Evolutionary conservation across 148 eudicot genomes (phyloP), one percentile per base, ranked within the genome.

Genomic region (Vaccinium darrowii): DNA sequence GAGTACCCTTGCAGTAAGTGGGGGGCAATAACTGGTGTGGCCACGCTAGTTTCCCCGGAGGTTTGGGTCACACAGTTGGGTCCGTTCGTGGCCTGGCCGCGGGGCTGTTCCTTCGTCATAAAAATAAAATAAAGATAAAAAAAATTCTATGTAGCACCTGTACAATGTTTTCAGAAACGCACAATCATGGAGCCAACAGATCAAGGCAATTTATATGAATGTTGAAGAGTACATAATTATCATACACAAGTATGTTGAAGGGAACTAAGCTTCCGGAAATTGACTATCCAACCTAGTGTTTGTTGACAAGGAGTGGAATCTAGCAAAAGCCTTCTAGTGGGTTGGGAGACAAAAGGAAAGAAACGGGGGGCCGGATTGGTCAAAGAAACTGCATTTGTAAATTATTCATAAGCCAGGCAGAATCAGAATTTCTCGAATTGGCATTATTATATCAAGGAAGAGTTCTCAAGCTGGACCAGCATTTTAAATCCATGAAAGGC

Each of bases 321-420:
- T 25, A 69, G 27, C 43, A 69, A 69, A 69, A 69, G 43, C 74
- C 74, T 69, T 13, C 74, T 69, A 69, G 74, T 30, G 74, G 74
- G 39, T 69, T 27, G 74, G 3, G 58, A 0, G 58, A 54, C 58
- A 54, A 54, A 54, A 54, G 58, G 58, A 54, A 54, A 12, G 58
- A 54, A 12, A 54, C 5, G 8, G 8, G 63, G 6, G 1, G 25
- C 67, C 21, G 25, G 67, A 6, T 19, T 58, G 9, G 50, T 72
- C 76, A 15, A 33, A 72, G 76, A 72, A 36, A 72, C 76, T 33
- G 49, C n/a, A 72, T 72, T 72, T 8, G 75, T 69, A 23, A 30
- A 9, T 27, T 69, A 5, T 69, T 15, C 19, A 15, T 33, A 33
- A 13, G 76, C 76, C 49, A 39, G 49, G 47, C 5, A 72, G 49